phyloP scores from a whole-genome alignment of 208 protist species.

The Crithidia acanthocephali region DNA sequence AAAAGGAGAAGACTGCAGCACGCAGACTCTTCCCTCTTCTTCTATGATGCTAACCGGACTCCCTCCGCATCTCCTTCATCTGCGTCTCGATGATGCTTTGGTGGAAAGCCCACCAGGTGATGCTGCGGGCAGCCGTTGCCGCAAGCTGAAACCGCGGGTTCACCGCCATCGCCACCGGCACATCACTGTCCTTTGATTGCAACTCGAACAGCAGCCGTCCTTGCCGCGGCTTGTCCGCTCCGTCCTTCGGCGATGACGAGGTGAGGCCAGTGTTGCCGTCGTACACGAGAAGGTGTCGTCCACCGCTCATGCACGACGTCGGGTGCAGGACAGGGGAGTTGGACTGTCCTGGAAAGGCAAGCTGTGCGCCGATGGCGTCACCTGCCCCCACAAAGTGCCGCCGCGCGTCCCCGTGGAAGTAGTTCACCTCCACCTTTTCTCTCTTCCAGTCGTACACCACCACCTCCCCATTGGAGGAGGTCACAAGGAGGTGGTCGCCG shows the following conservation, averaged over 20 bases:
- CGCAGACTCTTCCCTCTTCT: not conserved
- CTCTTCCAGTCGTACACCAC: slow-evolving; percentile 50
- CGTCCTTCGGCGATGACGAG: not conserved
- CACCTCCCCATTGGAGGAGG: slow-evolving; percentile 69
- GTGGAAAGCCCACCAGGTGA: slow-evolving; percentile 87
- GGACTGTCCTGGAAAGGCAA: slow-evolving; percentile 45
- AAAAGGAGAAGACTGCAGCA: too few relatives aligned
- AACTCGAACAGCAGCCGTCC: slow-evolving; percentile 66
- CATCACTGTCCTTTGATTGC: slow-evolving; percentile 81
- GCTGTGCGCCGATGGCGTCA: slow-evolving; percentile 70
- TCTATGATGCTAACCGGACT: not conserved
- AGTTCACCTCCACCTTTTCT: slow-evolving; percentile 38
- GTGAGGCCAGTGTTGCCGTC: slow-evolving; percentile 7
- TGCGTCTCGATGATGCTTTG: slow-evolving; percentile 6
- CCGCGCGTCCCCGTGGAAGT: slow-evolving; percentile 65
- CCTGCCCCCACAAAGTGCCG: slow-evolving; percentile 64
- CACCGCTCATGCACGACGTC: slow-evolving; percentile 60
- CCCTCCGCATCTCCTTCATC: not conserved
- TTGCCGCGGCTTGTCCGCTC: slow-evolving; percentile 3
- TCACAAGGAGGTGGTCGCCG: slow-evolving; percentile 50
- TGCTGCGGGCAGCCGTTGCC: slow-evolving; percentile 64
- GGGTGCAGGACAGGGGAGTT: slow-evolving; percentile 60
- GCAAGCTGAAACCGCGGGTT: slow-evolving; percentile 70
- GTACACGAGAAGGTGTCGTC: slow-evolving; percentile 82
- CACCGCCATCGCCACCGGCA: slow-evolving; percentile 64